Evolutionary conservation across 331 rosid species (phyloP), one percentile per base, ranked within the genome.

Genomic region (Ulmus americana): DNA sequence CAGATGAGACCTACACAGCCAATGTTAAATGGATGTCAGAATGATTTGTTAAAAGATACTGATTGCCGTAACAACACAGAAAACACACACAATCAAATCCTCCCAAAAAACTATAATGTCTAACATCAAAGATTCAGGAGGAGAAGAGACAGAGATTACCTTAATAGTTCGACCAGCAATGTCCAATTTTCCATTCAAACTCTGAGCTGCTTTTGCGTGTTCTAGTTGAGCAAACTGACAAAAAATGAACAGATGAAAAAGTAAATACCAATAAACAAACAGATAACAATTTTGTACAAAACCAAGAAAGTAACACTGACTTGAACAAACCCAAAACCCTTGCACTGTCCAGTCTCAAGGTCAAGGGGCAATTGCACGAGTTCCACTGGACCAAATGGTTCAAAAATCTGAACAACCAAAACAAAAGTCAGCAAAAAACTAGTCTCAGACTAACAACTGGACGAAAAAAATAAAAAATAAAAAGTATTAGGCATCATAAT

Each of bases 301-400:
- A 56, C 57, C 8, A 59, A 39, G 45, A 28, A 49, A 65, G 75
- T 57, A 72, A 62, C 60, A 85, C 97, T 59, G 70, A 92, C 97
- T 64, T 89, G 98, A 74, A 92, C 84, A 89, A 92, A 92, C 58
- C 98, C 98, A 74, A 92, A 92, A 58, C 98, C 97, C 84, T 92
- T 89, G 97, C 98, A 92, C 64, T 92, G 98, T 61, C 97, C 96
- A 12, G 97, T 82, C 82, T 92, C 98, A 61, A 87, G 73, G 77
- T 92, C 97, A 69, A 89, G 95, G 59, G 98, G 98, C 63, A 92
- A 81, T 73, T 92, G 97, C 47, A 92, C 97, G 68, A 89, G 84
- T 77, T 92, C 98, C 73, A 89, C 96, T 0, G 87, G 95, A 70
- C 98, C 98, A 87, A 92, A 92, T 55, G 98, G 89, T 71, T 92